A percentile compares a stretch with the other conserved stretches of the same genome.
These are phyloP conservation scores for Arabidopsis hybrid DNA, from an alignment of 441 rosid genomes.

Conservation along the genomic window DNA sequence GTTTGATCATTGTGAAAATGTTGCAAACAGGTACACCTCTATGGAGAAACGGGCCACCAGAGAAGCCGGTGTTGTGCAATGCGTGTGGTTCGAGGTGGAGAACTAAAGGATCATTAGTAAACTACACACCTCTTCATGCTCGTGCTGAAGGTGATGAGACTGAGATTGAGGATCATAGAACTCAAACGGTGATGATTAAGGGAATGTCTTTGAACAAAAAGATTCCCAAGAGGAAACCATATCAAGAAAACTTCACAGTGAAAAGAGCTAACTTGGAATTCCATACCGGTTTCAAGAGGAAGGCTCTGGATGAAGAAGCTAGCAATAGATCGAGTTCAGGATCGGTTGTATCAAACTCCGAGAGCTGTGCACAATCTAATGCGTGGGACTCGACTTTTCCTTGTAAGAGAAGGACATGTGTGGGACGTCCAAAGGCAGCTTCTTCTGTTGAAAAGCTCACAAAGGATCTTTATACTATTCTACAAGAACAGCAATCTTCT, in stretches of 20 bases:
- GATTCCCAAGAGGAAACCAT: conserved; percentile 68
- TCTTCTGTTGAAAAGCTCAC: conserved; percentile 95
- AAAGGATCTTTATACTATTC: conserved; percentile 80
- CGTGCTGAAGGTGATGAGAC: conserved; percentile 75
- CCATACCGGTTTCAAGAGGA: conserved; percentile 62
- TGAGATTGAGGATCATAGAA: conserved; percentile 69
- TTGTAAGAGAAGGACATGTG: conserved; percentile 84
- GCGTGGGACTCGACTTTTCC: conserved; percentile 89
- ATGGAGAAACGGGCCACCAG: conserved; percentile 99
- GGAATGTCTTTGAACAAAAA: conserved; percentile 65
- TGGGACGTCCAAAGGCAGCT: conserved; percentile 82
- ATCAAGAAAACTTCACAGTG: conserved; percentile 50
- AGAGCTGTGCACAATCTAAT: conserved; percentile 87
- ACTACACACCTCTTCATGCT: conserved; percentile 95
- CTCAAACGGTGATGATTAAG: conserved; percentile 52
- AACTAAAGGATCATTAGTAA: conserved; percentile 90
- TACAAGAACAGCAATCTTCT: conserved; percentile 91
- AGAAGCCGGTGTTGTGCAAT: conserved; percentile 98
- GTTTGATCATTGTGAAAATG: conserved; percentile 17
- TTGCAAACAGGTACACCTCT: conserved; percentile 76
- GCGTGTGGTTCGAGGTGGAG: conserved; percentile 99
- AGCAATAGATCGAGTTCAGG: conserved; percentile 97
- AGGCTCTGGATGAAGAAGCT: conserved; percentile 72
- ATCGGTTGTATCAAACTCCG: conserved; percentile 93
- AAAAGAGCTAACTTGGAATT: conserved; percentile 56